Conservation (phyloP, 2,329 filamentous ascomycete genomes). For the Ascochyta fabae region DNA sequence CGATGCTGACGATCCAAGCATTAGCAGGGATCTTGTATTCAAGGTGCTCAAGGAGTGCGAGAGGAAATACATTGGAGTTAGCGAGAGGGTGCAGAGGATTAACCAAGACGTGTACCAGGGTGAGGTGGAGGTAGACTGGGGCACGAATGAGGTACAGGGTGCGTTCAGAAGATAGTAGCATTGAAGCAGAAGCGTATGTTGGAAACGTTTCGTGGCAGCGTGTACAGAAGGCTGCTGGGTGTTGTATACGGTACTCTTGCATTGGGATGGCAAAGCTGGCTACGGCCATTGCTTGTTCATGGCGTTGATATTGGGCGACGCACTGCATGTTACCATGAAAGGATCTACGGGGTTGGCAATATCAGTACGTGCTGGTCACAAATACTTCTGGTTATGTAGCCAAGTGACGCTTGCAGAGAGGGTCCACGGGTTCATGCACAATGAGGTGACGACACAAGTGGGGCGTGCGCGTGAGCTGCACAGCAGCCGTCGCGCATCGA, state of each 20-base stretch:
- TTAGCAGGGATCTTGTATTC: slow-evolving; percentile 65
- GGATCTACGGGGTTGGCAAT: background rate
- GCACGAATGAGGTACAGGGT: slow-evolving; percentile 34
- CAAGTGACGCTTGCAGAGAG: no score
- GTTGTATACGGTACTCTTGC: slow-evolving; percentile 7
- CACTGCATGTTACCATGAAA: background rate
- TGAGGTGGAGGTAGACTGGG: slow-evolving; percentile 52
- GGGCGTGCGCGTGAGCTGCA: slow-evolving; percentile 44
- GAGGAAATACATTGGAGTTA: slow-evolving; percentile 60
- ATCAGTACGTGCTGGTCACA: no score
- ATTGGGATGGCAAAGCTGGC: slow-evolving; percentile 1
- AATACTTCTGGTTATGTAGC: no score
- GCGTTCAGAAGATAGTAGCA: slow-evolving; percentile 38
- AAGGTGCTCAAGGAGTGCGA: slow-evolving; percentile 69
- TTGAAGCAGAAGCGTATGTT: background rate
- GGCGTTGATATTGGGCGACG: background rate
- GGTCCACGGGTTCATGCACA: no score
- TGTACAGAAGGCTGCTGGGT: background rate
- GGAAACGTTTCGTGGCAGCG: background rate
- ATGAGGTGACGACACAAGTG: slow-evolving; percentile 28
- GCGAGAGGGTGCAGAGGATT: slow-evolving; percentile 56
- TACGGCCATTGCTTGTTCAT: slow-evolving; percentile 4
- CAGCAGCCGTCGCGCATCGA: slow-evolving; percentile 11
- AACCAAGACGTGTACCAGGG: slow-evolving; percentile 55
- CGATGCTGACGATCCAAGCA: slow-evolving; percentile 76